Conservation (phyloP, 2,329 filamentous ascomycete genomes). For the Beauveria medogensis region DNA sequence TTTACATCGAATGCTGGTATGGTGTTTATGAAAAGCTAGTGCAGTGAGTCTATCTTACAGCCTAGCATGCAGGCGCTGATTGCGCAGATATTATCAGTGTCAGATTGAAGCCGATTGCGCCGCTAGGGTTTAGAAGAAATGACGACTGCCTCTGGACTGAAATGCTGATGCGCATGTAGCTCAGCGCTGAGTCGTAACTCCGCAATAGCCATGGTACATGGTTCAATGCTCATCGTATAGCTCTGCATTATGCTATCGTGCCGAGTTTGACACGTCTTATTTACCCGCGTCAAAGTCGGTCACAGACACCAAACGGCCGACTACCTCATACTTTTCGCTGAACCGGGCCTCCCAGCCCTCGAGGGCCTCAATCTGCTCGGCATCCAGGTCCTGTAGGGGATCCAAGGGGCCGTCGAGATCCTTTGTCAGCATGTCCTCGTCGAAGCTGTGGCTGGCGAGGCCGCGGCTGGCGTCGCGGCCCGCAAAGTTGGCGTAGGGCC, state of each 20-base stretch:
- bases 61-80: background rate
- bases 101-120: conserved; percentile 4
- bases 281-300: conserved; percentile 25
- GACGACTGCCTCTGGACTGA: background rate
- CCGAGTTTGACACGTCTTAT: background rate
- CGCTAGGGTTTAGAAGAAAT: background rate
- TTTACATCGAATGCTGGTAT: conserved; percentile 23
- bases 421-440: conserved; percentile 89
- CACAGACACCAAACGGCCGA: conserved; percentile 68
- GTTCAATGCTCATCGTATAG: background rate
- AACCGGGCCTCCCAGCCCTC: conserved; percentile 92
- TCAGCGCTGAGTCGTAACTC: background rate
- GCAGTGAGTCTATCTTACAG: background rate
- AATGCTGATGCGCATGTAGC: background rate
- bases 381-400: conserved; percentile 60
- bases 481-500: conserved; percentile 93
- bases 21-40: conserved; percentile 18
- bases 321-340: conserved; percentile 87
- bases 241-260: background rate
- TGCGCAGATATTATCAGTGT: conserved; percentile 6
- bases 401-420: conserved; percentile 80
- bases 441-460: conserved; percentile 85
- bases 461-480: conserved; percentile 85
- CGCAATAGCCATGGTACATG: background rate
- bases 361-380: conserved; percentile 74